A percentile compares a stretch with the other conserved stretches of the same genome.
Evolutionary conservation across 768 basidiomycete genomes (phyloP).

Genomic region (Lactifluus subvellereus): DNA sequence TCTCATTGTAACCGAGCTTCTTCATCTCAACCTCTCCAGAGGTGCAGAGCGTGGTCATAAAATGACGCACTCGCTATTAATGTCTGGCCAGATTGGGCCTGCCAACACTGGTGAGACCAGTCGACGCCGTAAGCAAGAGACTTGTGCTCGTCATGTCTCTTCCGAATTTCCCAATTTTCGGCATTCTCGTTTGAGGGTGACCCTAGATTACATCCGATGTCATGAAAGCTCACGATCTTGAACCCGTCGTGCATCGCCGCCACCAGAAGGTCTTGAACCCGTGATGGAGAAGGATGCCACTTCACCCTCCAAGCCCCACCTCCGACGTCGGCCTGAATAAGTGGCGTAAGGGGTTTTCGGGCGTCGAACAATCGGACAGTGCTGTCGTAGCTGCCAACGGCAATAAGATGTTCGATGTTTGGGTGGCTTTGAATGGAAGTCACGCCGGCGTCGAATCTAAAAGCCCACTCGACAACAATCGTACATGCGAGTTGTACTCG

Average conservation of each 20-base stretch:
- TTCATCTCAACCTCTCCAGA: conserved; percentile 62
- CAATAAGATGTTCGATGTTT: conserved; percentile 69
- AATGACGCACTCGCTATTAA: conserved; percentile 88
- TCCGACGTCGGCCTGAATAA: conserved; percentile 62
- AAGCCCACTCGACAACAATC: not conserved
- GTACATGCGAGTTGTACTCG: not conserved
- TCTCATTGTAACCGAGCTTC: not conserved
- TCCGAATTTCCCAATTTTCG: conserved; percentile 37
- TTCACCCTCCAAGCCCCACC: conserved; percentile 96
- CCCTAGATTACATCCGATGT: conserved; percentile 11
- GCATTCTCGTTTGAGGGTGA: not conserved
- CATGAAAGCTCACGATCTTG: conserved; percentile 62
- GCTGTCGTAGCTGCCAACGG: conserved; percentile 91
- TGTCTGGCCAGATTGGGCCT: conserved; percentile 34
- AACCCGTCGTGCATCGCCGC: conserved; percentile 98
- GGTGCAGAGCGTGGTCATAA: conserved; percentile 79
- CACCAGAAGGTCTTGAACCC: conserved; percentile 74
- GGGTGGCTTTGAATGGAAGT: conserved; percentile 87
- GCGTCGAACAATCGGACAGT: conserved; percentile 77
- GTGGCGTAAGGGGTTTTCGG: conserved; percentile 54
- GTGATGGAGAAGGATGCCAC: conserved; percentile 77
- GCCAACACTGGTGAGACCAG: conserved; percentile 56
- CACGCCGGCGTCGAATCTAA: conserved; percentile 87
- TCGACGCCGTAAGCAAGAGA: conserved; percentile 91
- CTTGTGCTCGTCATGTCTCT: conserved; percentile 66